Percentiles rank a stretch among this genome's conserved stretches.
phyloP scores from a whole-genome alignment of 2,329 filamentous ascomycete species.

The Sclerotinia spermophila region DNA sequence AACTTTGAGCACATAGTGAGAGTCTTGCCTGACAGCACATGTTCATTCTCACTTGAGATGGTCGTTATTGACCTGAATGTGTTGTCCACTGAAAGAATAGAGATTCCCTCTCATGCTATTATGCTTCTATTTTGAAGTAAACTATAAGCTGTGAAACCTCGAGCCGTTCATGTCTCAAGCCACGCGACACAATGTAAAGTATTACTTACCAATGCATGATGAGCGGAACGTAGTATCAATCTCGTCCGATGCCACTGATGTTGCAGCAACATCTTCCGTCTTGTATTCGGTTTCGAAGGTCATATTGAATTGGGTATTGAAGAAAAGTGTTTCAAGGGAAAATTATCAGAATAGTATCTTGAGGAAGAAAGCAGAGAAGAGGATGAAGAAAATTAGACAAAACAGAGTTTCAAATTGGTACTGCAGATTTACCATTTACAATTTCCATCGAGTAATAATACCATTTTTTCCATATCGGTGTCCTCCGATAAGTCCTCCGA shows the following conservation, averaged over 20 bases:
- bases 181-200: neutral
- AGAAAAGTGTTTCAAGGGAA: neutral
- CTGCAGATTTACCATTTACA: constrained; percentile 23
- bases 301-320: constrained; percentile 27
- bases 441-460: constrained; percentile 32
- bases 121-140: neutral
- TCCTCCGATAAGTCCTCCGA: constrained; percentile 22
- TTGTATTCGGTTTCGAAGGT: constrained; percentile 48
- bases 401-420: neutral
- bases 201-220: constrained; percentile 54
- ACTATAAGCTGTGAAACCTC: neutral
- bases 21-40: neutral
- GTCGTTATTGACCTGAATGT: neutral
- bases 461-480: constrained; percentile 18
- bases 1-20: neutral
- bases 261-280: constrained; percentile 52
- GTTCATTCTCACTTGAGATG: neutral
- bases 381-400: neutral
- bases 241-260: constrained; percentile 47
- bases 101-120: neutral
- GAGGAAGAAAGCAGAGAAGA: neutral
- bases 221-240: constrained; percentile 62
- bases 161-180: neutral
- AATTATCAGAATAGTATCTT: neutral
- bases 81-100: neutral